Conservation (phyloP, 106 monocot genomes). For the Dendrobium chrysotoxum region DNA sequence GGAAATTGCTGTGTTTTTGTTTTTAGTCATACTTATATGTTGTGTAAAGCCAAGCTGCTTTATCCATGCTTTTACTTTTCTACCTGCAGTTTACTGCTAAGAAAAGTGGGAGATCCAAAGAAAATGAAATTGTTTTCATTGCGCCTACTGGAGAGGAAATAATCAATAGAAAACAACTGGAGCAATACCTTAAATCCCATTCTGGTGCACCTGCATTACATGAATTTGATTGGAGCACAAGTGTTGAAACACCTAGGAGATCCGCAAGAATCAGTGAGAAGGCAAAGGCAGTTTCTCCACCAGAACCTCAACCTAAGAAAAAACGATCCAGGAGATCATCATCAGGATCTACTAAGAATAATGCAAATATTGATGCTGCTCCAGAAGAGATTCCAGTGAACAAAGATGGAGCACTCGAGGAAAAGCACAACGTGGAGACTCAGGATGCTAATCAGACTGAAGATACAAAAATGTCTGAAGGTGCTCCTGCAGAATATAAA, state of each 20-base stretch:
- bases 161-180: neutral
- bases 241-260: neutral
- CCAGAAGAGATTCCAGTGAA: neutral
- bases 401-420: neutral
- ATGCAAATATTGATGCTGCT: neutral
- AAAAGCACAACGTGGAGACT: neutral
- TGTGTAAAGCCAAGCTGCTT: neutral
- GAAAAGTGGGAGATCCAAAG: neutral
- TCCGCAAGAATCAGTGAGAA: conserved; percentile 8
- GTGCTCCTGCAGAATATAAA: neutral
- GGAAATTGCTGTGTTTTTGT: neutral
- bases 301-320: neutral
- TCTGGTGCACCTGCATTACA: neutral
- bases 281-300: conserved; percentile 3
- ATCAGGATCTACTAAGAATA: neutral
- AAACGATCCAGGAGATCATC: neutral
- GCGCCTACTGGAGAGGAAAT: neutral
- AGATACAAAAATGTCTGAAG: neutral
- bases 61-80: neutral
- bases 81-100: conserved; percentile 1
- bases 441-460: neutral
- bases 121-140: conserved; percentile 6
- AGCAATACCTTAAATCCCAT: conserved; percentile 4
- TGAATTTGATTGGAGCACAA: conserved; percentile 8
- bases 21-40: neutral